phyloP scores from a whole-genome alignment of 73 alveolate species.

The Stentor coeruleus region DNA sequence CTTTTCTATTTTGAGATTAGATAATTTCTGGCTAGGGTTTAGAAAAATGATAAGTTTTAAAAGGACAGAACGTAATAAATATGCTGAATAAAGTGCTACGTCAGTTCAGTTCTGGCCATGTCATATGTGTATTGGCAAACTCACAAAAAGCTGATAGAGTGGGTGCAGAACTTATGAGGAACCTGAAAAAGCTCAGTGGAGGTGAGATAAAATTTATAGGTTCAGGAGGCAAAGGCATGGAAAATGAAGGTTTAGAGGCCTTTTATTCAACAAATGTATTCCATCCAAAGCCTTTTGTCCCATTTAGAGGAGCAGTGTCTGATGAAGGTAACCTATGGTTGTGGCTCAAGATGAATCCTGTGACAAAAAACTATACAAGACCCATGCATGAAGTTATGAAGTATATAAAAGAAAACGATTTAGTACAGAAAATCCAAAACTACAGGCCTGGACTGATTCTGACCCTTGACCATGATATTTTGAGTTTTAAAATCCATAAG shows the following conservation, averaged over 20 bases:
- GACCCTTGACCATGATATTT: neutral
- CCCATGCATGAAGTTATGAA: neutral
- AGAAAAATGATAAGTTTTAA: too few relatives aligned
- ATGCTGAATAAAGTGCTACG: neutral
- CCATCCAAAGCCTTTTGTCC: constrained; percentile 26
- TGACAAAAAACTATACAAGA: neutral
- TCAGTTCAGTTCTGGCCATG: constrained; percentile 5
- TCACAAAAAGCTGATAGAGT: constrained; percentile 26
- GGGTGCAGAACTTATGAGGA: constrained; percentile 23
- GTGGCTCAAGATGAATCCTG: constrained; percentile 23
- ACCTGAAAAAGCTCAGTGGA: neutral
- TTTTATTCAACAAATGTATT: neutral
- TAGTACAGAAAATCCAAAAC: neutral
- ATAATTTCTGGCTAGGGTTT: neutral
- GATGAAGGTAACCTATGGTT: constrained; percentile 26
- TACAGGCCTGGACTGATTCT: constrained; percentile 16
- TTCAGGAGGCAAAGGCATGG: constrained; percentile 24
- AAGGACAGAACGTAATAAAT: too few relatives aligned
- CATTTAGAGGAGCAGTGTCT: constrained; percentile 8
- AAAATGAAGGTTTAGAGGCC: neutral
- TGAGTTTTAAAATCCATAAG: constrained; percentile 1
- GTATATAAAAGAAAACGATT: neutral
- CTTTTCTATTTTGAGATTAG: too few relatives aligned
- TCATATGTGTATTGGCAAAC: constrained; percentile 24
- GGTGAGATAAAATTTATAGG: constrained; percentile 9